A percentile compares a stretch with the other conserved stretches of the same genome.
phyloP scores from a whole-genome alignment of 2,329 filamentous ascomycete species.

The Neonectria faginata region DNA sequence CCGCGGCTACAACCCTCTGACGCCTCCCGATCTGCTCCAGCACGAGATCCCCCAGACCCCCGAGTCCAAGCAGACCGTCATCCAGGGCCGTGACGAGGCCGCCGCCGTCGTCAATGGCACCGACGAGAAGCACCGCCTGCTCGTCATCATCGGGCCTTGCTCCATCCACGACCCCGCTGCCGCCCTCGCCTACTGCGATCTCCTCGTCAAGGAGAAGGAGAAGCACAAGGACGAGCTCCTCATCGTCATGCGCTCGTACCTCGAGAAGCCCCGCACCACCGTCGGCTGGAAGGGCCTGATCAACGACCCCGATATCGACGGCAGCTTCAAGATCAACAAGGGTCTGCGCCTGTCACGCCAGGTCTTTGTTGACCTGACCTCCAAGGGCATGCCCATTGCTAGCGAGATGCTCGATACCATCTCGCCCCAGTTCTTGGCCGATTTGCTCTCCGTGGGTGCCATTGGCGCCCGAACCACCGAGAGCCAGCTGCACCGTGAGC shows the following conservation, averaged over 20 bases:
- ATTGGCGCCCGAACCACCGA: constrained; percentile 97
- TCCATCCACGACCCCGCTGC: constrained; percentile 95
- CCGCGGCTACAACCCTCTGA: constrained; percentile 92
- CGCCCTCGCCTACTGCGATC: constrained; percentile 92
- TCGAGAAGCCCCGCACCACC: constrained; percentile 98
- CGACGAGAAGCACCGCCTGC: constrained; percentile 69
- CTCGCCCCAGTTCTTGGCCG: constrained; percentile 94
- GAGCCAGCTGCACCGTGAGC: constrained; percentile 92
- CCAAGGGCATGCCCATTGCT: constrained; percentile 93
- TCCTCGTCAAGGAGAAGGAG: constrained; percentile 82
- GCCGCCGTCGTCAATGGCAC: constrained; percentile 76
- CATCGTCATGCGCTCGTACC: constrained; percentile 97
- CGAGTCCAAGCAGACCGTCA: constrained; percentile 69
- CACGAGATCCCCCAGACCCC: constrained; percentile 81
- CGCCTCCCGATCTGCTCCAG: constrained; percentile 92
- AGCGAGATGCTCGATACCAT: constrained; percentile 99
- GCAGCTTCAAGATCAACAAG: constrained; percentile 99
- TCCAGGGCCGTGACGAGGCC: constrained; percentile 71
- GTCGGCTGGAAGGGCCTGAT: constrained; percentile 99
- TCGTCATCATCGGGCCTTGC: constrained; percentile 91
- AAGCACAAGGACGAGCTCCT: constrained; percentile 91
- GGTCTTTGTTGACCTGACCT: constrained; percentile 92
- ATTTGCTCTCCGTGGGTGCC: constrained; percentile 90
- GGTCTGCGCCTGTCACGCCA: constrained; percentile 87
- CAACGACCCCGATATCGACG: constrained; percentile 98